These are phyloP conservation scores for Acacia crassicarpa DNA, from an alignment of 306 rosid genomes.

Conservation along the genomic window DNA sequence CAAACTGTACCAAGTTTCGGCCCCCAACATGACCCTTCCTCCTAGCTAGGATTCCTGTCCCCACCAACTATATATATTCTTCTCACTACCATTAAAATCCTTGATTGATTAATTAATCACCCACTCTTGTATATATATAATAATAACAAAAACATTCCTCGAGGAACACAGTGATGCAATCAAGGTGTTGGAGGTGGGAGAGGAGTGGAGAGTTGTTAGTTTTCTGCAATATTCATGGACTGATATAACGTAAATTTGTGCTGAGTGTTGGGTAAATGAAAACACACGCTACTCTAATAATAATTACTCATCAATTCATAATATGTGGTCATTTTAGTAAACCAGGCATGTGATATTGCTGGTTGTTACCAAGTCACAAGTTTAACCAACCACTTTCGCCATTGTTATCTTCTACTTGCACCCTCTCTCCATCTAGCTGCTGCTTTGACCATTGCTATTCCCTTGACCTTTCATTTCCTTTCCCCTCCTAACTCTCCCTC, in stretches of 20 bases:
- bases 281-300: neutral
- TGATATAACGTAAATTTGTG: neutral
- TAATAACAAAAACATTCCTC: no score
- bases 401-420: neutral
- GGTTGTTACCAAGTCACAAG: conserved; percentile 43
- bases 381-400: conserved; percentile 11
- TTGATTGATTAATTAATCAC: neutral
- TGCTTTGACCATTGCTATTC: neutral
- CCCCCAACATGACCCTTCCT: neutral
- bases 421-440: neutral
- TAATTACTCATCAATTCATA: neutral
- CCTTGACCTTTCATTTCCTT: neutral
- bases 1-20: no score
- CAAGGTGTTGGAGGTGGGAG: neutral
- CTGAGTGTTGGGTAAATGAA: neutral
- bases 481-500: neutral
- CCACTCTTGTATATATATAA: no score
- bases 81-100: no score
- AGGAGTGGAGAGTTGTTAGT: neutral
- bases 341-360: conserved; percentile 35
- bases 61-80: neutral
- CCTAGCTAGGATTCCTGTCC: neutral
- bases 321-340: neutral
- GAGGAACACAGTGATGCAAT: neutral
- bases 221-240: neutral